A percentile compares a stretch with the other conserved stretches of the same genome.
Evolutionary conservation across 805 yeast species (phyloP).

Genomic region (Teunomyces tritomae): DNA sequence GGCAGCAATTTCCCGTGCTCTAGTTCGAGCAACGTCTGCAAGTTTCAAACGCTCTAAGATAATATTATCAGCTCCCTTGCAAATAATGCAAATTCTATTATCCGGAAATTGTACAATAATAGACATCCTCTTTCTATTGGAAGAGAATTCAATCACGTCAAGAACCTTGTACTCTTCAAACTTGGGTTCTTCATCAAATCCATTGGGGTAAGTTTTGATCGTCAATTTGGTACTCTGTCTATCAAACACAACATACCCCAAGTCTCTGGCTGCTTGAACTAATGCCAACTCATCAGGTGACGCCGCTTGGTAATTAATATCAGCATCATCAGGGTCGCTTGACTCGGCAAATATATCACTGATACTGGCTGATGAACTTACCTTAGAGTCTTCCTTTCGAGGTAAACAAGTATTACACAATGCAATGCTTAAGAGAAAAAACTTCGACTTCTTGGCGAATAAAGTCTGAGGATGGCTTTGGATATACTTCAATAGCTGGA

Average conservation of each 20-base stretch:
- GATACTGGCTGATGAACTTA: constrained; percentile 1
- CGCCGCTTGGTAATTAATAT: constrained; percentile 81
- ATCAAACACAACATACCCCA: constrained; percentile 84
- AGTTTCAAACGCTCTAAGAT: constrained; percentile 71
- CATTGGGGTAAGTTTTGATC: constrained; percentile 78
- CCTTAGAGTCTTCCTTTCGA: constrained; percentile 32
- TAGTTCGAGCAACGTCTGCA: constrained; percentile 56
- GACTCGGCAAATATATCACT: constrained; percentile 5
- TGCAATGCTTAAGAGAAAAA: constrained; percentile 79
- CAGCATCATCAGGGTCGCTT: constrained; percentile 14
- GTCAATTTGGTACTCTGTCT: constrained; percentile 59
- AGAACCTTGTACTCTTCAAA: constrained; percentile 71
- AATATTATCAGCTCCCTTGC: constrained; percentile 95
- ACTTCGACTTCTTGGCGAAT: constrained; percentile 70
- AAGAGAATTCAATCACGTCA: constrained; percentile 81
- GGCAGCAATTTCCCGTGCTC: constrained; percentile 59
- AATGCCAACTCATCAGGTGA: constrained; percentile 96
- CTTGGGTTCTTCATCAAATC: constrained; percentile 63
- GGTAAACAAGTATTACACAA: constrained; percentile 91
- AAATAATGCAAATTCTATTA: constrained; percentile 67
- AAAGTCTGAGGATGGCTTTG: constrained; percentile 68
- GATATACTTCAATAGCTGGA: constrained; percentile 64
- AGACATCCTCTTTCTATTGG: constrained; percentile 92
- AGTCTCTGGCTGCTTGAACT: constrained; percentile 90
- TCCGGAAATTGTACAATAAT: constrained; percentile 77